Evolutionary conservation across 2,329 filamentous ascomycete genomes (phyloP), one percentile per base, ranked within the genome.

Genomic region (Dothiorella sarmentorum): DNA sequence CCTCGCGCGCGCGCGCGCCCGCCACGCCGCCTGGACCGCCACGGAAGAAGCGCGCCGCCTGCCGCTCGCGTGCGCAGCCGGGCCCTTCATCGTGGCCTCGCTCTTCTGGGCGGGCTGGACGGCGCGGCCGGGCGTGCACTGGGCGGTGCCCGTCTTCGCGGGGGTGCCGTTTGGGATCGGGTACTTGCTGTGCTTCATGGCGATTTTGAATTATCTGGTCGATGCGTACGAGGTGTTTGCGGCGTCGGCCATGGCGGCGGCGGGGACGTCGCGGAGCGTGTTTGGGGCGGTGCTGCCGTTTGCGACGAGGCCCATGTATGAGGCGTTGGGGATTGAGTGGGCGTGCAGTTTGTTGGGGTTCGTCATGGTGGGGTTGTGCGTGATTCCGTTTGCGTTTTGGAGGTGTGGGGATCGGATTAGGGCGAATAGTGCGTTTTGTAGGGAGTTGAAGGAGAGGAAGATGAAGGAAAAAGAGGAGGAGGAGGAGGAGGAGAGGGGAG

Each of bases 211-310:
- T 64, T 89, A 91, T 70, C 71, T 80, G 17, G 76, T 80, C 15
- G 29, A 81, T 59, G 87, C 88, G 20, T 92, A 92, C 72, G 87
- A 88, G 56, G 73, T 84, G 24, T 91, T 89, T 69, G 88, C 88
- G 24, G 89, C 89, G 45, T 86, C 82, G 60, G 90, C 91, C 3
- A 80, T 96, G 71, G 90, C 91, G 11, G 90, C 91, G 43, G 94
- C 96, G 67, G 88, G 87, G 45, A 90, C 94, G 70, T 83, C 88
- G 59, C 82, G 92, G 56, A 91, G 87, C 63, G 79, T 81, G 18
- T 94, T 95, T 76, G 91, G 88, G 61, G 90, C 90, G 0, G 69
- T 76, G 2, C 56, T 79, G 20, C 78, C 78, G 7, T 80, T 80
- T 63, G 77, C 76, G 0, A 73, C 76, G 26, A 68, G 66, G 47